Percentiles rank a stretch among this genome's conserved stretches.
phyloP scores from a whole-genome alignment of 2,329 filamentous ascomycete species.

The Juglanconis oblonga region DNA sequence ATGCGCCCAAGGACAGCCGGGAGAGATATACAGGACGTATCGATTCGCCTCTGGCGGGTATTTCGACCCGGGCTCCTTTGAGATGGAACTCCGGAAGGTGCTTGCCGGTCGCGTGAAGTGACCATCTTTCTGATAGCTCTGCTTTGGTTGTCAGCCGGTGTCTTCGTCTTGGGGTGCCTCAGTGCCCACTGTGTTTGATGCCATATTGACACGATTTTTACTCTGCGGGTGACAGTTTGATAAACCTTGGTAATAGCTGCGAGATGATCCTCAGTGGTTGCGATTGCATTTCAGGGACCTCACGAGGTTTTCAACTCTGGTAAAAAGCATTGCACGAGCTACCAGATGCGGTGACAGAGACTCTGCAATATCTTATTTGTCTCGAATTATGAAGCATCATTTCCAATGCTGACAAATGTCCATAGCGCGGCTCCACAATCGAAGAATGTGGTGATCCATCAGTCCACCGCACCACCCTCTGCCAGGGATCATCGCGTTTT shows the following conservation, averaged over 20 bases:
- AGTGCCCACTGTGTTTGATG: background rate
- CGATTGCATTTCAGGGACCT: no score
- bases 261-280: no score
- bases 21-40: conserved; percentile 60
- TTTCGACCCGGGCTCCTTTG: conserved; percentile 43
- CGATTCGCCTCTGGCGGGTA: conserved; percentile 59
- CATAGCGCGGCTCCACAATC: no score
- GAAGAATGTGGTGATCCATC: no score
- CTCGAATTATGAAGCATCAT: no score
- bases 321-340: background rate
- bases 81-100: conserved; percentile 54
- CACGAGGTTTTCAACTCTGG: no score
- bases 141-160: background rate
- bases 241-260: background rate
- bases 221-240: no score
- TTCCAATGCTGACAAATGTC: no score
- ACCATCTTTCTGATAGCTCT: conserved; percentile 36
- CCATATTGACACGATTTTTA: background rate
- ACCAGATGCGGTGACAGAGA: background rate
- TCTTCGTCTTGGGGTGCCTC: background rate
- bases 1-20: conserved; percentile 67
- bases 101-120: conserved; percentile 52
- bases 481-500: background rate
- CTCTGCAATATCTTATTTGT: no score
- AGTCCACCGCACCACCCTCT: no score